phyloP scores from a whole-genome alignment of 306 rosid species.

The Fragaria nilgerrensis region DNA sequence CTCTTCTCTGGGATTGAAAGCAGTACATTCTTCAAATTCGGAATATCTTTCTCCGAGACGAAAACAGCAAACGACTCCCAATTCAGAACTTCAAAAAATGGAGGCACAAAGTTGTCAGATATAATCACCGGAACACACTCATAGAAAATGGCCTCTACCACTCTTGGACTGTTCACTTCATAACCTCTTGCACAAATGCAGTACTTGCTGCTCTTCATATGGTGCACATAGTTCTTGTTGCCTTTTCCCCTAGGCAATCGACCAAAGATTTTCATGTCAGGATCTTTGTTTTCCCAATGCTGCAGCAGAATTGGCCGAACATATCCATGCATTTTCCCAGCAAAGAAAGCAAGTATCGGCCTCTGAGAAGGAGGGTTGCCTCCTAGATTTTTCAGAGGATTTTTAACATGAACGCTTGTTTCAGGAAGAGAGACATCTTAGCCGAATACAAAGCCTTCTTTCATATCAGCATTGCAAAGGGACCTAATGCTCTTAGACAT shows the following conservation, averaged over 20 bases:
- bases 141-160: constrained; percentile 73
- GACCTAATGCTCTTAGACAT: constrained; percentile 78
- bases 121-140: constrained; percentile 90
- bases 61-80: constrained; percentile 94
- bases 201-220: constrained; percentile 85
- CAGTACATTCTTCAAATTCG: constrained; percentile 64
- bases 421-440: constrained; percentile 93
- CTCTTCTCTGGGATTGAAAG: constrained; percentile 65
- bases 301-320: constrained; percentile 62
- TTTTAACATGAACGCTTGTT: constrained; percentile 54
- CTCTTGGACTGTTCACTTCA: constrained; percentile 91
- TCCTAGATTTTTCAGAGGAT: constrained; percentile 63
- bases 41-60: constrained; percentile 67
- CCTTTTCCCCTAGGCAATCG: constrained; percentile 53
- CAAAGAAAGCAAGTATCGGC: constrained; percentile 76
- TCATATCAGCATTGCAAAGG: constrained; percentile 86
- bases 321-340: constrained; percentile 80
- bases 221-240: constrained; percentile 47
- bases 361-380: constrained; percentile 69
- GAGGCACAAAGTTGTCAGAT: constrained; percentile 94
- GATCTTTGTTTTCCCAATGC: constrained; percentile 81
- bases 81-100: constrained; percentile 69
- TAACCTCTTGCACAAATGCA: constrained; percentile 93
- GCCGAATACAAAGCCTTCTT: constrained; percentile 83
- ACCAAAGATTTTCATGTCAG: constrained; percentile 73